Conservation (phyloP, 2,329 filamentous ascomycete genomes). For the Colletotrichum viniferum region DNA sequence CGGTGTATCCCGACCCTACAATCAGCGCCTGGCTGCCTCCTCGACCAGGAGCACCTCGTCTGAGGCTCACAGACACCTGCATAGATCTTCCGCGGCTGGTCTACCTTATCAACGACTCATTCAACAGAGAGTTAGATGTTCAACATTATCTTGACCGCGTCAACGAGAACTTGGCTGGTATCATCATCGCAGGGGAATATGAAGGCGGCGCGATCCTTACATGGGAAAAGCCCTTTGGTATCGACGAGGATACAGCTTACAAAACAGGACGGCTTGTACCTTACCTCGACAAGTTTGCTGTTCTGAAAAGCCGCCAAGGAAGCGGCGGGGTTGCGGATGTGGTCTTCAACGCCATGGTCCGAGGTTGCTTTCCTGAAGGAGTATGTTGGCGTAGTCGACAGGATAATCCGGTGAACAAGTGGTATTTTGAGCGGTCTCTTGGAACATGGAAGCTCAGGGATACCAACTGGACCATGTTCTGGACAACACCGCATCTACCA, state of each 20-base stretch:
- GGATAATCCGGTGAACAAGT: slow-evolving; percentile 96
- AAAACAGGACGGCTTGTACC: slow-evolving; percentile 74
- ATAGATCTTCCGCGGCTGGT: slow-evolving; percentile 85
- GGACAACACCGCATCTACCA: slow-evolving; percentile 77
- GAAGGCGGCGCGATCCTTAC: slow-evolving; percentile 94
- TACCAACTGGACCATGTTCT: slow-evolving; percentile 98
- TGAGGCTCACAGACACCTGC: slow-evolving; percentile 77
- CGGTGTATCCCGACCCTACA: slow-evolving; percentile 76
- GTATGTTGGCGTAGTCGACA: slow-evolving; percentile 92
- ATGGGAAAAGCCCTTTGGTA: slow-evolving; percentile 79
- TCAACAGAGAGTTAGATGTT: slow-evolving; percentile 82
- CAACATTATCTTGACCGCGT: slow-evolving; percentile 84
- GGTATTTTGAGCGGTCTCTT: slow-evolving; percentile 92
- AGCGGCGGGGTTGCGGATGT: slow-evolving; percentile 93
- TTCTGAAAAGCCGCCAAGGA: slow-evolving; percentile 85
- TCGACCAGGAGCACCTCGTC: slow-evolving; percentile 58
- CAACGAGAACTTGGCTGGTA: slow-evolving; percentile 78
- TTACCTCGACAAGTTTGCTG: slow-evolving; percentile 97
- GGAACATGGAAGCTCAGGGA: slow-evolving; percentile 82
- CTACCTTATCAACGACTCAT: slow-evolving; percentile 91
- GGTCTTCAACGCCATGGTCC: slow-evolving; percentile 94
- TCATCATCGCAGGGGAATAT: slow-evolving; percentile 96
- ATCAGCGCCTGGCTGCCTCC: slow-evolving; percentile 71
- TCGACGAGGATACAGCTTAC: slow-evolving; percentile 58
- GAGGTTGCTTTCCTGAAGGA: slow-evolving; percentile 83